Base-by-base conservation (phyloP, 2,329 filamentous ascomycete genomes). In the Aureobasidium sp. region DNA sequence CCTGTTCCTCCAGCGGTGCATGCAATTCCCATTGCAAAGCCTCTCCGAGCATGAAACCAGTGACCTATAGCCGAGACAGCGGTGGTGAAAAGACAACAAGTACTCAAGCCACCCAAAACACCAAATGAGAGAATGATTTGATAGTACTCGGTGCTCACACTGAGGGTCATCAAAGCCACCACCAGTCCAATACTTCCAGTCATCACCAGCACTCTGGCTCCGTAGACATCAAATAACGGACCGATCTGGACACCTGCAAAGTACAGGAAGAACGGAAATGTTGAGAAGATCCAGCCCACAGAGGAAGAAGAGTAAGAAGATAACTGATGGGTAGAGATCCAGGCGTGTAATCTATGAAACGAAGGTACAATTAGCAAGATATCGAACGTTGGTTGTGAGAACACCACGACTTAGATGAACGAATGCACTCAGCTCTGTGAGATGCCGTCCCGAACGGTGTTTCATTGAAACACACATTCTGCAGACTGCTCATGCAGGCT, bases 71-170 rank as follows among this genome's bases (percentile, higher is more conserved):
- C 84, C 0, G 88, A 85, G 64, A 96, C 82, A 36, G 88, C 87
- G 0, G 91, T 90, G 0, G 90, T 95, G 74, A 94, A 94, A 63
- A 96, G 82, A 36, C 94, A 79, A 0, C 89, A 90, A 1, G 85
- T 86, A 8, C 87, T 88, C 1, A 89, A 67, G 29, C 91, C 91
- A 59, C 84, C 84, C 5, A 94, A 74, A 3, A 96, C 72, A 5
- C 90, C 89, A 69, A 92, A 91, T 3, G 84, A 81, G 27, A 96
- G 77, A 72, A 95, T 83, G 70, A 94, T 93, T 46, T 94, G 89
- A 84, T 87, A 93, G 67, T 90, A 89, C 70, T 86, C 78, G 6
- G 82, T 86, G 71, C 88, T 92, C 61, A 63, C 55, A 15, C 36
- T 55, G 2, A 63, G 26, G 1, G 48, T 53, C 36, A 61, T 53